Base-by-base conservation (phyloP, 2,329 filamentous ascomycete genomes). In the Botrytis galanthina region DNA sequence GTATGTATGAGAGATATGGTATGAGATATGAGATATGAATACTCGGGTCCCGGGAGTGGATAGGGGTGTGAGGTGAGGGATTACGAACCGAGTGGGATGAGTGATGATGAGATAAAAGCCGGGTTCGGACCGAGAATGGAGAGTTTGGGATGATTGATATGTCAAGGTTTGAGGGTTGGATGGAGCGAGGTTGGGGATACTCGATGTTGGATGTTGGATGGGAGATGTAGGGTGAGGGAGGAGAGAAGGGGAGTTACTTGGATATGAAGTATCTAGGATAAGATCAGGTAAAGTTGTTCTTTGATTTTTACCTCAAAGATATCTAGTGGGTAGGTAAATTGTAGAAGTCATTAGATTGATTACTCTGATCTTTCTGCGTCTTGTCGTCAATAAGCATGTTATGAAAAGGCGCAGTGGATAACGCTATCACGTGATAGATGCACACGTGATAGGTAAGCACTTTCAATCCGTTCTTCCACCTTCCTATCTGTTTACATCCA, bases 341-440 rank as follows among this genome's bases (percentile, higher is more conserved):
- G 0, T 54, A 4, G 48, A 16, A n/a, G 26, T n/a, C 5, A 7
- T 3, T n/a, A 16, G 26, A n/a, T 48, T 48, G 26, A n/a, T 48
- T 48, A 48, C 22, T 48, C 22, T 26, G 9, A 12, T 51, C 48
- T n/a, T 51, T 54, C 26, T 14, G 5, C 48, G 26, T 12, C 48
- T n/a, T 3, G 48, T 54, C 48, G 26, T 54, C 48, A 5, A 12
- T 51, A 6, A 54, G 5, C 12, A 51, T n/a, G 12, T 5, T 16
- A 51, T 16, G 48, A 54, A 51, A 26, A 6, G 26, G 48, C 12
- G 26, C 26, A n/a, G 9, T 16, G 26, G 12, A n/a, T 16, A 5
- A 14, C 0, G 0, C 12, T 16, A n/a, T 54, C 48, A 54, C 48
- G 26, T 54, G 48, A 54, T 16, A 0, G 7, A 0, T 6, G 7